These are phyloP conservation scores for Purpureocillium lavendulum DNA, from an alignment of 2,329 filamentous ascomycete species.

Conservation along the genomic window DNA sequence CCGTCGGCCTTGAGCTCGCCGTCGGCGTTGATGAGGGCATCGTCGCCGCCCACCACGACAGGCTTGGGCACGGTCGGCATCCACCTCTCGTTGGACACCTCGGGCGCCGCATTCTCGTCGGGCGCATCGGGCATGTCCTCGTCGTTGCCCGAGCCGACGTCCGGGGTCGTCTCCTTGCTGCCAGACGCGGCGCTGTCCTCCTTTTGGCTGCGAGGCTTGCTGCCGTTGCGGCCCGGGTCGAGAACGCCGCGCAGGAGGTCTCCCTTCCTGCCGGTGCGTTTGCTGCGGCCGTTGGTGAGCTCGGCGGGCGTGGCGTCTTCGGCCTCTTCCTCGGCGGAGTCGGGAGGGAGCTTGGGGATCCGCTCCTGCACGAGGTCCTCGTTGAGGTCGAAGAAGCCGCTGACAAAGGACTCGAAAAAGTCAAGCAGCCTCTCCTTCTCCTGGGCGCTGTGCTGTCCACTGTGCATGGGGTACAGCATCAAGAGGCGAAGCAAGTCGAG, in stretches of 20 bases:
- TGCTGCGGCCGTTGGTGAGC: conserved; percentile 57
- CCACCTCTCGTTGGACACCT: conserved; percentile 57
- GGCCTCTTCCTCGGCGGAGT: conserved; percentile 68
- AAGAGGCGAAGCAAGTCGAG: conserved; percentile 53
- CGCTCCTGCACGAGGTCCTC: conserved; percentile 60
- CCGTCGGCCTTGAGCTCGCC: conserved; percentile 67
- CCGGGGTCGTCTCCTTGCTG: conserved; percentile 85
- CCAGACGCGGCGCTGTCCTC: conserved; percentile 69
- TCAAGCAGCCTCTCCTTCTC: conserved; percentile 68
- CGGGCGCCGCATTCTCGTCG: conserved; percentile 49
- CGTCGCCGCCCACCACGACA: conserved; percentile 43
- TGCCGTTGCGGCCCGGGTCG: conserved; percentile 66
- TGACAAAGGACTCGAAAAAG: conserved; percentile 70
- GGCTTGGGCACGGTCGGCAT: conserved; percentile 53
- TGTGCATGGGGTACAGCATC: conserved; percentile 57
- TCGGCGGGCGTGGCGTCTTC: conserved; percentile 66
- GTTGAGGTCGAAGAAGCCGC: conserved; percentile 67
- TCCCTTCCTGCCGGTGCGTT: conserved; percentile 67
- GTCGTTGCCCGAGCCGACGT: conserved; percentile 67
- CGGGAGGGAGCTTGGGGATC: conserved; percentile 60
- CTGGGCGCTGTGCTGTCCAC: conserved; percentile 60
- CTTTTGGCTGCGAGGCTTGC: conserved; percentile 62
- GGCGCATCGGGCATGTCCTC: conserved; percentile 61
- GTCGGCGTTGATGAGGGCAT: conserved; percentile 46
- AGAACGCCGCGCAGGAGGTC: conserved; percentile 80